Evolutionary conservation across 2,329 filamentous ascomycete species (phyloP), one percentile per base, ranked within the genome.

Genomic region (Claviceps spartinae): DNA sequence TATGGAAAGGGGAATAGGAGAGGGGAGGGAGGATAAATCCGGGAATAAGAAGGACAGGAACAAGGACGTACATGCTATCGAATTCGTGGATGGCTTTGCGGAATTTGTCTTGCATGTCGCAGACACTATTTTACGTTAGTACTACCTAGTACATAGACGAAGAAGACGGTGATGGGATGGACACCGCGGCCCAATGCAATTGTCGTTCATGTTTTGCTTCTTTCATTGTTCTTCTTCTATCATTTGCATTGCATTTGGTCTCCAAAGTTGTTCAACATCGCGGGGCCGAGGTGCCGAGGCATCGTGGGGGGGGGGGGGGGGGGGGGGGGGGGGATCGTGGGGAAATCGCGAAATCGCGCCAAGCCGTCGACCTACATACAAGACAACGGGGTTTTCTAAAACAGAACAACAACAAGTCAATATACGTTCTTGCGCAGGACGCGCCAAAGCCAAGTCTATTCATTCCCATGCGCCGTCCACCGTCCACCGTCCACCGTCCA

Each of bases 41-140:
- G 30, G 30, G 30, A 34, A 41, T 41, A n/a, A 8, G 9, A 41
- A 16, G 13, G 40, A 40, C 8, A 16, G 11, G 16, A 30, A 47
- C 5, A n/a, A 34, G 7, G 8, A 64, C 72, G 54, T 73, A 87
- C 82, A 96, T 78, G 65, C 86, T 88, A 57, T 87, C 79, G 64
- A 90, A 96, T 64, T 94, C 83, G 70, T 84, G 79, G 61, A 97
- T 95, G 52, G 83, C 84, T 8, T 75, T 73, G 55, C 88, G 80
- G 70, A 97, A 97, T 67, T 89, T 94, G 60, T 96, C 91, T 71
- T 97, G 91, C 57, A 97, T 76, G 64, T 97, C 91, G 72, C 91
- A 97, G 64, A 97, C 80, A 62, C 90, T 96, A 52, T 8, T 47
- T 24, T 26, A n/a, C 16, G 13, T 13, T 47, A 22, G 11, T 42